These are phyloP conservation scores for Eutypella sp. DNA, from an alignment of 2,329 filamentous ascomycete genomes.

Conservation along the genomic window DNA sequence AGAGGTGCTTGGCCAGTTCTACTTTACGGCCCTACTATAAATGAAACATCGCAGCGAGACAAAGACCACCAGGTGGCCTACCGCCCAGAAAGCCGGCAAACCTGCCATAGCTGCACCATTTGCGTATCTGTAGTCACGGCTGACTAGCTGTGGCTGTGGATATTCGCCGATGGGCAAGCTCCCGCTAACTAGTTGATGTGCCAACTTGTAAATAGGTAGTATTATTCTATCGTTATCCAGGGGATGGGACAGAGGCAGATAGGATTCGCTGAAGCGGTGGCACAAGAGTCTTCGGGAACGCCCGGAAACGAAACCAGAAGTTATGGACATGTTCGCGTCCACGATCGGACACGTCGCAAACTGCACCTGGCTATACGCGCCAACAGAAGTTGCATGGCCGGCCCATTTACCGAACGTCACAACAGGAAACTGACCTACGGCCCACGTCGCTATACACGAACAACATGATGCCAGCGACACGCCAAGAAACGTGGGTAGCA, in stretches of 20 bases:
- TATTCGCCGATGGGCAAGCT: constrained; percentile 6
- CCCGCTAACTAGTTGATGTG: neutral
- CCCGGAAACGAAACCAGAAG: constrained; percentile 9
- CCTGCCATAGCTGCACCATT: neutral
- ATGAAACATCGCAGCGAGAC: constrained; percentile 21
- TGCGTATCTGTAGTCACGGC: constrained; percentile 13
- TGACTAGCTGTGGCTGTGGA: constrained; percentile 16
- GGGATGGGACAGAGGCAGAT: constrained; percentile 33
- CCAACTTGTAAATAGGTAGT: constrained; percentile 21
- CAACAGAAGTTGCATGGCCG: neutral
- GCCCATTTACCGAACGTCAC: constrained; percentile 7
- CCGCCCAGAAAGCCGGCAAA: constrained; percentile 4
- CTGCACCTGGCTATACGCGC: no score
- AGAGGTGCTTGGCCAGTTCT: constrained; percentile 26
- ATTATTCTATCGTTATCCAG: constrained; percentile 35
- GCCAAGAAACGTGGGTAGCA: constrained; percentile 13
- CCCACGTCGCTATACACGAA: constrained; percentile 1
- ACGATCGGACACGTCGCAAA: constrained; percentile 24
- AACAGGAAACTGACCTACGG: neutral
- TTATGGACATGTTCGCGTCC: constrained; percentile 28
- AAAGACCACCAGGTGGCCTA: constrained; percentile 14
- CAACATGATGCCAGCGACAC: constrained; percentile 9
- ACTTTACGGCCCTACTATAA: constrained; percentile 21
- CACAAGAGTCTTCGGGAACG: constrained; percentile 30
- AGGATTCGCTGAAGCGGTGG: constrained; percentile 30